Conservation (phyloP, 2,329 filamentous ascomycete species). For the Chrysoporthe austroafricana region DNA sequence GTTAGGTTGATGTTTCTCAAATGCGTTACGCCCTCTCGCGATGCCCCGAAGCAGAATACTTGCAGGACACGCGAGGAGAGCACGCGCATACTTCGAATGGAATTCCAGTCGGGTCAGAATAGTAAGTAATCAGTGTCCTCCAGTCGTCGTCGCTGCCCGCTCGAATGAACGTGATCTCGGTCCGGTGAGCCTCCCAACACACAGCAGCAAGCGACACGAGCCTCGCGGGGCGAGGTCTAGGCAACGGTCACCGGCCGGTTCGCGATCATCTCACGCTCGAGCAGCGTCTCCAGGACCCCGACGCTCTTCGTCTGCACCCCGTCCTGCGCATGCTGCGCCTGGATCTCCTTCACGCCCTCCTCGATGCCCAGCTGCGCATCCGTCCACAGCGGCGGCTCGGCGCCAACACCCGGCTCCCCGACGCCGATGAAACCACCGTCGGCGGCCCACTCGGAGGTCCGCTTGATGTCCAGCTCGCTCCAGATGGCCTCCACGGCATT, state of each 20-base stretch:
- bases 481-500: slow-evolving; percentile 85
- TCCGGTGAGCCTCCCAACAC: slow-evolving; percentile 34
- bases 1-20: slow-evolving; percentile 17
- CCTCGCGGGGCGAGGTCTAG: slow-evolving; percentile 2
- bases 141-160: slow-evolving; percentile 31
- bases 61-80: neutral
- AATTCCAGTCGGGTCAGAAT: slow-evolving; percentile 18
- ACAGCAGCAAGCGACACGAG: slow-evolving; percentile 11
- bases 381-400: slow-evolving; percentile 83
- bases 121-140: slow-evolving; percentile 16
- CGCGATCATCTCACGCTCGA: slow-evolving; percentile 55
- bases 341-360: slow-evolving; percentile 65
- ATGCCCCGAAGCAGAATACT: neutral
- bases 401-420: slow-evolving; percentile 67
- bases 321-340: slow-evolving; percentile 38
- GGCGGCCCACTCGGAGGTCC: slow-evolving; percentile 88
- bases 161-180: slow-evolving; percentile 39
- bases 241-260: slow-evolving; percentile 37
- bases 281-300: slow-evolving; percentile 60
- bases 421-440: slow-evolving; percentile 95
- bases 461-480: slow-evolving; percentile 85
- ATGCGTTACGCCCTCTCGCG: neutral
- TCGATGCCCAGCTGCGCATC: slow-evolving; percentile 82
- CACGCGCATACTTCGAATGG: neutral
- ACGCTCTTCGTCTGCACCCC: slow-evolving; percentile 41